These are phyloP conservation scores for Hygrocybe punicea DNA, from an alignment of 768 basidiomycete species.

Conservation along the genomic window DNA sequence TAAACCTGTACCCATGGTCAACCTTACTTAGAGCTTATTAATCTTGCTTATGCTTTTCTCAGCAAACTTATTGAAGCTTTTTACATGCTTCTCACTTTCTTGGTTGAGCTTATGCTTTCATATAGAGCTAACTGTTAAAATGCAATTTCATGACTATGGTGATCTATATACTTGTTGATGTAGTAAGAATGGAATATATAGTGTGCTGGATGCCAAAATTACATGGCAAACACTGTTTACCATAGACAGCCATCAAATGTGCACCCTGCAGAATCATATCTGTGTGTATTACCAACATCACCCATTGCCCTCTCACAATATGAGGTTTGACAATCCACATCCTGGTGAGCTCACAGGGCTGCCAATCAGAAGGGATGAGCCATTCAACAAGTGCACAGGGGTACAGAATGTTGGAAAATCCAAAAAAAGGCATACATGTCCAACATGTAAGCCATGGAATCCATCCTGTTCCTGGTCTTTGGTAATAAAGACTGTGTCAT, in stretches of 20 bases:
- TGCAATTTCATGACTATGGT: slow-evolving; percentile 14
- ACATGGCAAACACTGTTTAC: slow-evolving; percentile 5
- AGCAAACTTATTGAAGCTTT: not conserved
- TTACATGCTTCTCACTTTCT: not conserved
- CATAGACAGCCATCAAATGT: slow-evolving; percentile 7
- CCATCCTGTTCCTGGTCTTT: slow-evolving; percentile 9
- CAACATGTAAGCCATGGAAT: slow-evolving; percentile 26
- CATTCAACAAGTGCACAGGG: slow-evolving; percentile 34
- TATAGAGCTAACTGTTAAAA: not conserved
- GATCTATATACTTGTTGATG: slow-evolving; percentile 21
- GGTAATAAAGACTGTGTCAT: slow-evolving; percentile 26
- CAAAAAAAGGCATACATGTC: slow-evolving; percentile 27
- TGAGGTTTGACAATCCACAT: slow-evolving; percentile 24
- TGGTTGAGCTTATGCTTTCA: not conserved
- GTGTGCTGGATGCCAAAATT: not conserved
- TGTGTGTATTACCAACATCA: slow-evolving; percentile 24
- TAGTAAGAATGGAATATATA: slow-evolving; percentile 18
- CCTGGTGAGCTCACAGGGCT: slow-evolving; percentile 29
- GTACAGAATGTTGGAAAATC: slow-evolving; percentile 18
- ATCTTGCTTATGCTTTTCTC: not conserved
- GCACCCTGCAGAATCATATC: slow-evolving; percentile 11
- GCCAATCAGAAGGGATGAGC: slow-evolving; percentile 19
- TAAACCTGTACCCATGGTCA: no score
- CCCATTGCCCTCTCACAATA: not conserved
- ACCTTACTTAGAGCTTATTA: not conserved